Conservation (phyloP, 129 eudicot species). For the Solidago caesia region DNA sequence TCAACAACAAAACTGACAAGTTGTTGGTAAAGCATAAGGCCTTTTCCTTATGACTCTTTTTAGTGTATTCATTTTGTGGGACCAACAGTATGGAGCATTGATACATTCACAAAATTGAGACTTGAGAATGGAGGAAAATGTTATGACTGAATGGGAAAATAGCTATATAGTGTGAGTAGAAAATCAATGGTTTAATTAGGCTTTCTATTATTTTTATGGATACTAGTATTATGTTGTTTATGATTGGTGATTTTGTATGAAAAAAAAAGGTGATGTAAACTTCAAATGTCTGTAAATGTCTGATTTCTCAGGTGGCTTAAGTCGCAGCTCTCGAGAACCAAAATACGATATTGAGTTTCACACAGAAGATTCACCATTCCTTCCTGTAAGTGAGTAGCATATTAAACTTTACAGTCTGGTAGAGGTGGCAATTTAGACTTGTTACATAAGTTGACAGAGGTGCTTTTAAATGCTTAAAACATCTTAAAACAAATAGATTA, state of each 20-base stretch:
- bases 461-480: too few species aligned
- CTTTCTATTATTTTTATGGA: conserved; percentile 1
- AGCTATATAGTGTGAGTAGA: background rate
- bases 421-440: background rate
- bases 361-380: conserved; percentile 71
- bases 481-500: too few species aligned
- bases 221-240: background rate
- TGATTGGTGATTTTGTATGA: background rate
- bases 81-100: background rate
- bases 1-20: background rate
- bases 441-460: background rate
- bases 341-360: conserved; percentile 84
- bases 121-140: background rate
- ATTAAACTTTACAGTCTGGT: background rate
- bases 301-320: conserved; percentile 52
- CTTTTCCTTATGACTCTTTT: background rate
- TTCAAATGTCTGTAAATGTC: conserved; percentile 11
- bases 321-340: conserved; percentile 85
- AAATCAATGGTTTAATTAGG: background rate
- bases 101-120: background rate
- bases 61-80: background rate
- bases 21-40: background rate
- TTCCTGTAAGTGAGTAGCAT: conserved; percentile 50
- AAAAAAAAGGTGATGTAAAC: background rate
- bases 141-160: background rate